phyloP scores from a whole-genome alignment of 345 rosid genomes.

The Excoecaria agallocha region DNA sequence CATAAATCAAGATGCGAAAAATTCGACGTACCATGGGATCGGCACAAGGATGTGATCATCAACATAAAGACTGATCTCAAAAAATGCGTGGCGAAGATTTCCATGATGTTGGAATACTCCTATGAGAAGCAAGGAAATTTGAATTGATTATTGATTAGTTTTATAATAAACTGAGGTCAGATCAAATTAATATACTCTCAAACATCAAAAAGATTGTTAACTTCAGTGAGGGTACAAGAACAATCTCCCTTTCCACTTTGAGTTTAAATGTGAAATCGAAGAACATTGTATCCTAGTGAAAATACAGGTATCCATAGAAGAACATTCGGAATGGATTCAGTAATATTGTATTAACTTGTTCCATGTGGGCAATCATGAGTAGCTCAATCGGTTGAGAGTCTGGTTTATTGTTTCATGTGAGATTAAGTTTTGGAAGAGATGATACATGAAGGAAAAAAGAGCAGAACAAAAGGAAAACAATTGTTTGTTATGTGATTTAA shows the following conservation, averaged over 20 bases:
- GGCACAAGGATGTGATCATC: not conserved
- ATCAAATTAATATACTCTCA: not conserved
- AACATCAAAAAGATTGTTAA: not conserved
- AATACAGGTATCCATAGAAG: not conserved
- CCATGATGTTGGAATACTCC: not conserved
- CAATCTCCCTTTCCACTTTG: no score
- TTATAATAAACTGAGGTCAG: not conserved
- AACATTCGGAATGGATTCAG: not conserved
- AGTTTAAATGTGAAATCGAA: not conserved
- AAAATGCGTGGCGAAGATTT: not conserved
- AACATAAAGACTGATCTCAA: not conserved
- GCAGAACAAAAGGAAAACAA: no score
- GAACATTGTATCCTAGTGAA: not conserved
- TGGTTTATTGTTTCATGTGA: no score
- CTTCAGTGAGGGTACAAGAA: not conserved
- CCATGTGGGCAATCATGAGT: not conserved
- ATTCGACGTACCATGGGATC: not conserved
- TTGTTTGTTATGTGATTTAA: no score
- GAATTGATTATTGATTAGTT: not conserved
- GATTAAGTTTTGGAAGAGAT: no score
- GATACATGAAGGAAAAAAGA: no score
- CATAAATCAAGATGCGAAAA: slow-evolving; percentile 1
- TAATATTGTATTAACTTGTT: not conserved
- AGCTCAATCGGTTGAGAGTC: no score
- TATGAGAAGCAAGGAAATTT: not conserved